phyloP scores from a whole-genome alignment of 2,329 filamentous ascomycete species.

The Pseudogymnoascus destructans region DNA sequence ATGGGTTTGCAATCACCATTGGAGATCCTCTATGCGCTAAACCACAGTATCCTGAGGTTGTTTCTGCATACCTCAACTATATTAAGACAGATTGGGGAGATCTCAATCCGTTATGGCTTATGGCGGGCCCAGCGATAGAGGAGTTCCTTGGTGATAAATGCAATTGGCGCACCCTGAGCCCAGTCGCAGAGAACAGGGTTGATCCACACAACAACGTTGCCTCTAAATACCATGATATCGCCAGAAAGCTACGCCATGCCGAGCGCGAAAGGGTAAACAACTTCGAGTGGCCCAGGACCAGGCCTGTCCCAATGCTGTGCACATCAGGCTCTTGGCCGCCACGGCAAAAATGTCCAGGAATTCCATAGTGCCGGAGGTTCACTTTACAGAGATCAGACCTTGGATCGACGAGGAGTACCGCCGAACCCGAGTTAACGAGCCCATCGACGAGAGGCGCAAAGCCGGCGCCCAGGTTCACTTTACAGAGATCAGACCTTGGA shows the following conservation, averaged over 20 bases:
- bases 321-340: too few species aligned
- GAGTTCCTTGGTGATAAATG: conserved; percentile 67
- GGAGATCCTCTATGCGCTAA: conserved; percentile 78
- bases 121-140: conserved; percentile 68
- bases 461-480: conserved; percentile 71
- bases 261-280: conserved; percentile 78
- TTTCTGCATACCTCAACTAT: conserved; percentile 61
- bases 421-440: conserved; percentile 55
- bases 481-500: conserved; percentile 80
- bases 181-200: conserved; percentile 78
- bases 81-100: conserved; percentile 56
- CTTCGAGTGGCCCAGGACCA: conserved; percentile 54
- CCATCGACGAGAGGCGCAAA: conserved; percentile 69
- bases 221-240: conserved; percentile 60
- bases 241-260: conserved; percentile 71
- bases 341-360: too few species aligned
- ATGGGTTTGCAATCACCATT: conserved; percentile 68
- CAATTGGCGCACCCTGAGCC: conserved; percentile 79
- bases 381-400: conserved; percentile 77
- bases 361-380: too few species aligned
- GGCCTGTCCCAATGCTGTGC: conserved; percentile 47
- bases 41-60: conserved; percentile 61
- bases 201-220: conserved; percentile 57
- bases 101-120: conserved; percentile 65
- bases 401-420: conserved; percentile 78